Conservation (phyloP, 2,329 filamentous ascomycete genomes). For the Calonectria pauciramosa region DNA sequence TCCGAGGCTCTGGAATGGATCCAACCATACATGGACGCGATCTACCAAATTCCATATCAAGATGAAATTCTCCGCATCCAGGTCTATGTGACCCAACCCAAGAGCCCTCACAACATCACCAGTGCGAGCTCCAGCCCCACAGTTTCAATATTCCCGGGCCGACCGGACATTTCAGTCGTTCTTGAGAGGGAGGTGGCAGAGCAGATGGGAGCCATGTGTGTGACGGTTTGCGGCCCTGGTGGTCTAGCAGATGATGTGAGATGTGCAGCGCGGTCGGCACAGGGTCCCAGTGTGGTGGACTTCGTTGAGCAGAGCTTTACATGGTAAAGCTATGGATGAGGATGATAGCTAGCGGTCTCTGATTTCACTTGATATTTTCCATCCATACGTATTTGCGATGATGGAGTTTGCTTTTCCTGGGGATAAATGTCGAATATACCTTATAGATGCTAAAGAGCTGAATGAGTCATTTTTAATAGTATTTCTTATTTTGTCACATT, state of each 20-base stretch:
- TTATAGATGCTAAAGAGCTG: conserved; percentile 36
- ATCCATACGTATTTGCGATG: conserved; percentile 46
- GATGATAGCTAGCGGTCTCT: neutral
- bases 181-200: conserved; percentile 84
- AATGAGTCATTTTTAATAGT: neutral
- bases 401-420: conserved; percentile 37
- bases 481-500: neutral
- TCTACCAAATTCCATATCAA: conserved; percentile 85
- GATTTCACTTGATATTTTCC: conserved; percentile 38
- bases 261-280: conserved; percentile 73
- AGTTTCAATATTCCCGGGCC: conserved; percentile 92
- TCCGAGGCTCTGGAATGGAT: conserved; percentile 94
- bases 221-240: conserved; percentile 84
- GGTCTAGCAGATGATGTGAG: conserved; percentile 82
- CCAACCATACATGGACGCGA: conserved; percentile 82
- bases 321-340: conserved; percentile 60
- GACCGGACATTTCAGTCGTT: conserved; percentile 86
- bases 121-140: conserved; percentile 77
- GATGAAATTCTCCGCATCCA: conserved; percentile 84
- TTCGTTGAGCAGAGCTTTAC: conserved; percentile 85
- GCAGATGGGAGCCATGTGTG: conserved; percentile 89
- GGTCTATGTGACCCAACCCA: conserved; percentile 90
- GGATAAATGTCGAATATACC: conserved; percentile 30
- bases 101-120: conserved; percentile 82
- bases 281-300: conserved; percentile 76